Conservation (phyloP, 1,284 basidiomycete species). For the Schizophyllum commune region DNA sequence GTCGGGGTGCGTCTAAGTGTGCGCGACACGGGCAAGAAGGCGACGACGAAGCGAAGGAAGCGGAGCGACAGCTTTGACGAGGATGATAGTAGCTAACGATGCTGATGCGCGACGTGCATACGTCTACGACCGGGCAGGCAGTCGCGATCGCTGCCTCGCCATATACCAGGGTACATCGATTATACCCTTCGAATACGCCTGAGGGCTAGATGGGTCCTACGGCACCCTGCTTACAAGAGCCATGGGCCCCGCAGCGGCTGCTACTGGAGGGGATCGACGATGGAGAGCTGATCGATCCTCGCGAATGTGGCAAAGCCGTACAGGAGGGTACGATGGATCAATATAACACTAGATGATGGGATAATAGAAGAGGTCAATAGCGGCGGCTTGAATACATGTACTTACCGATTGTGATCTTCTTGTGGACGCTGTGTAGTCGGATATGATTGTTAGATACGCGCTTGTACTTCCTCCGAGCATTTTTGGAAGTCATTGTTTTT, state of each 20-base stretch:
- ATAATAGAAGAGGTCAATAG: too few relatives aligned
- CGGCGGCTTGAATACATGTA: too few relatives aligned
- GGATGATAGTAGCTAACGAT: background rate
- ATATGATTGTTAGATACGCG: background rate
- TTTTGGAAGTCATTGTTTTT: background rate
- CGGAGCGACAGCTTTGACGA: background rate
- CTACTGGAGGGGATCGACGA: too few relatives aligned
- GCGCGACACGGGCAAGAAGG: background rate
- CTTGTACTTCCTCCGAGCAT: too few relatives aligned
- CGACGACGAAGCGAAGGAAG: background rate
- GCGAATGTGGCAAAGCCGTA: too few relatives aligned
- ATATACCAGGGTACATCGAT: background rate
- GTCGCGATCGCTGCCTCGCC: background rate
- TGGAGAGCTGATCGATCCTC: too few relatives aligned
- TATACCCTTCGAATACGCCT: background rate
- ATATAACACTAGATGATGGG: too few relatives aligned
- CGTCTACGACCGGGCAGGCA: too few relatives aligned
- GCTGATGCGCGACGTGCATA: background rate
- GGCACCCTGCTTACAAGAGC: too few relatives aligned
- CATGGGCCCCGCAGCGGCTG: too few relatives aligned
- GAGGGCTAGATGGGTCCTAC: too few relatives aligned
- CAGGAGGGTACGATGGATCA: too few relatives aligned
- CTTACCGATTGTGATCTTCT: background rate
- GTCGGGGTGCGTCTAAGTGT: background rate
- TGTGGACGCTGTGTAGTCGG: background rate